Conservation (phyloP, 495 filamentous ascomycete species). For the Annulohypoxylon bovei region DNA sequence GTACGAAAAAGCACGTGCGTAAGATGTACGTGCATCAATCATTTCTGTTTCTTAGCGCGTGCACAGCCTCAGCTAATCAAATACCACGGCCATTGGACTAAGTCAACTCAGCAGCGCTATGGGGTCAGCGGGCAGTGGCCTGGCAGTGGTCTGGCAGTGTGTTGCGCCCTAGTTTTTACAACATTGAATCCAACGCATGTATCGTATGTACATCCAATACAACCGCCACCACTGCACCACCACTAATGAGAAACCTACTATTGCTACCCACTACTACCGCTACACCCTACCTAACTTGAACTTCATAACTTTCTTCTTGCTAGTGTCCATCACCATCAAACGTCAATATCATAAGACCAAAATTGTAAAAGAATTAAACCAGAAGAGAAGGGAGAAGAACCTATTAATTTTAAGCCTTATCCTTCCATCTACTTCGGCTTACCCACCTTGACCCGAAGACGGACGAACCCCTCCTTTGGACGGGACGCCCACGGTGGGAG, state of each 20-base stretch:
- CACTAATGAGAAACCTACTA: constrained; percentile 23
- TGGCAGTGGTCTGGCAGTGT: neutral
- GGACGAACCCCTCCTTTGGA: constrained; percentile 44
- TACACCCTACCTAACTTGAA: constrained; percentile 12
- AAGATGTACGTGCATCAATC: constrained; percentile 24
- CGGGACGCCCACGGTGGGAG: constrained; percentile 38
- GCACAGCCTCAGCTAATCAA: constrained; percentile 37
- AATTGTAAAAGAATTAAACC: neutral
- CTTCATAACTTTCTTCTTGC: constrained; percentile 28
- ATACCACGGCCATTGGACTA: constrained; percentile 19
- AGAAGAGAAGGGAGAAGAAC: neutral
- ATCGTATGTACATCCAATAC: neutral
- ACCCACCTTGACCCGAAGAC: constrained; percentile 24
- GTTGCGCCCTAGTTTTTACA: neutral
- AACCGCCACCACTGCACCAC: constrained; percentile 1
- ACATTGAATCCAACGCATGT: no score
- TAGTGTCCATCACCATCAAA: constrained; percentile 30
- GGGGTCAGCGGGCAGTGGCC: neutral
- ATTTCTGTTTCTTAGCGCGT: constrained; percentile 39
- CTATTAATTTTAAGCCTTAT: constrained; percentile 9
- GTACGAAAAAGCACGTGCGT: neutral
- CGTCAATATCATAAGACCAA: constrained; percentile 20
- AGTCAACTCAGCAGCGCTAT: constrained; percentile 31
- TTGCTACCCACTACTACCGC: neutral
- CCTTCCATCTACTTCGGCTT: constrained; percentile 1